Evolutionary conservation across 2,329 filamentous ascomycete genomes (phyloP).

Genomic region (Alternaria incomplexa): DNA sequence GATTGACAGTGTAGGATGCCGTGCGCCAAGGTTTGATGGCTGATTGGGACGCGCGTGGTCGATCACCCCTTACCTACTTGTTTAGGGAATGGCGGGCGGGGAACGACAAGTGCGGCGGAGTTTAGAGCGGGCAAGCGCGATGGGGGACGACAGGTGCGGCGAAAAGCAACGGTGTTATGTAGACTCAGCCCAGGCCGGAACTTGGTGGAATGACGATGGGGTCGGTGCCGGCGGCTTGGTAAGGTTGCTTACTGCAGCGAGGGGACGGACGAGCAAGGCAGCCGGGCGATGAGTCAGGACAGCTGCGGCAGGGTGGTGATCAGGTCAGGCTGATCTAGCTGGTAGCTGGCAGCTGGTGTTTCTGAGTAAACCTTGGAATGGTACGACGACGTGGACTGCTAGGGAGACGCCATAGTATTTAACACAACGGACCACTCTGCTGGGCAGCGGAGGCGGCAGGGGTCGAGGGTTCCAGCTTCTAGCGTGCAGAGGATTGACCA

Average conservation of each 20-base stretch:
- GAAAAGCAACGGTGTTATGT: slow-evolving; percentile 10
- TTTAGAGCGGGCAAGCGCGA: slow-evolving; percentile 20
- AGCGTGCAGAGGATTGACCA: slow-evolving; percentile 27
- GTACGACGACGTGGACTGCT: slow-evolving; percentile 13
- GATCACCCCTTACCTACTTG: slow-evolving; percentile 22
- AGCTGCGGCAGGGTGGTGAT: slow-evolving; percentile 19
- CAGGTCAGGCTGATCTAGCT: slow-evolving; percentile 36
- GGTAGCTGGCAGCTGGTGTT: slow-evolving; percentile 2
- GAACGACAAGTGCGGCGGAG: slow-evolving; percentile 20
- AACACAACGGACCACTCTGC: slow-evolving; percentile 30
- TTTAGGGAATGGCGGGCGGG: slow-evolving; percentile 16
- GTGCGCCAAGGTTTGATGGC: slow-evolving; percentile 33
- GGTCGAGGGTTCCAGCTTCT: slow-evolving; percentile 21
- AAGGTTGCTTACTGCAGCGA: slow-evolving; percentile 23
- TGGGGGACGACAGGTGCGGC: slow-evolving; percentile 12
- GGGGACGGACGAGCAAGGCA: slow-evolving; percentile 2
- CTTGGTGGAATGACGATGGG: slow-evolving; percentile 25
- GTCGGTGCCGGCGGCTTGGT: slow-evolving; percentile 23
- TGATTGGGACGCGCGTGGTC: slow-evolving; percentile 32
- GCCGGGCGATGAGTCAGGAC: slow-evolving; percentile 8
- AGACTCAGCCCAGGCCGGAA: slow-evolving; percentile 19
- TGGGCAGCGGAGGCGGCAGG: slow-evolving; percentile 38
- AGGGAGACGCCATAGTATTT: slow-evolving; percentile 32
- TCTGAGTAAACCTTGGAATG: slow-evolving; percentile 19
- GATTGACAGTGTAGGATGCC: slow-evolving; percentile 12